Conservation (phyloP, 257 asterid species). For the Solanum gracilifrons region DNA sequence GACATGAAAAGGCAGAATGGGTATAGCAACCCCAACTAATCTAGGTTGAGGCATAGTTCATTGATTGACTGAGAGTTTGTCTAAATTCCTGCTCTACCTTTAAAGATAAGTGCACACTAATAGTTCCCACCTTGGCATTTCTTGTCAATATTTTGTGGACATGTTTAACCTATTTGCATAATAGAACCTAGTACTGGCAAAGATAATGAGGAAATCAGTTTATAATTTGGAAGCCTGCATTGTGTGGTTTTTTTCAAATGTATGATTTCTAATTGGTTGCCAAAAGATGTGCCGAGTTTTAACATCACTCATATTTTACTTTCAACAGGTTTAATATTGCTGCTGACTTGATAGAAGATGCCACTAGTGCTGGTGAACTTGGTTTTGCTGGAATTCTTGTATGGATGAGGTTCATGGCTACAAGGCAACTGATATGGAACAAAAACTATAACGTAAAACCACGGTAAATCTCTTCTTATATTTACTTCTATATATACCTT, state of each 20-base stretch:
- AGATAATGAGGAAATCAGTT: background rate
- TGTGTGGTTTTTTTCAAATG: background rate
- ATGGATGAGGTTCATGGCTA: conserved; percentile 99
- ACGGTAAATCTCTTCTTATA: conserved; percentile 42
- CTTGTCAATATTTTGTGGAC: background rate
- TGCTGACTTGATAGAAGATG: conserved; percentile 81
- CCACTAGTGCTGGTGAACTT: conserved; percentile 62
- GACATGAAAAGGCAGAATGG: background rate
- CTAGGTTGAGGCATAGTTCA: background rate
- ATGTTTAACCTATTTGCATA: background rate
- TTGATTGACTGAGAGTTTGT: background rate
- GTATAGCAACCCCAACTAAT: background rate
- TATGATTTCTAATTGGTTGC: background rate
- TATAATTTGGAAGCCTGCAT: background rate
- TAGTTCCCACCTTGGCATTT: background rate
- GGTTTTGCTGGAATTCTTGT: conserved; percentile 94
- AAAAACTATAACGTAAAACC: conserved; percentile 98
- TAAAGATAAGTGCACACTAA: background rate
- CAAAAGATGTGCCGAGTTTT: background rate
- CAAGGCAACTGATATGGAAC: conserved; percentile 96
- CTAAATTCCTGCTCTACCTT: background rate
- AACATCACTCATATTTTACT: conserved; percentile 10
- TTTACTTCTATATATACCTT: background rate
- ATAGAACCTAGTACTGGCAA: background rate
- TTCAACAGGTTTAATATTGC: conserved; percentile 82